phyloP scores from a whole-genome alignment of 177 flowering plant species.

The Vitis hybrid region DNA sequence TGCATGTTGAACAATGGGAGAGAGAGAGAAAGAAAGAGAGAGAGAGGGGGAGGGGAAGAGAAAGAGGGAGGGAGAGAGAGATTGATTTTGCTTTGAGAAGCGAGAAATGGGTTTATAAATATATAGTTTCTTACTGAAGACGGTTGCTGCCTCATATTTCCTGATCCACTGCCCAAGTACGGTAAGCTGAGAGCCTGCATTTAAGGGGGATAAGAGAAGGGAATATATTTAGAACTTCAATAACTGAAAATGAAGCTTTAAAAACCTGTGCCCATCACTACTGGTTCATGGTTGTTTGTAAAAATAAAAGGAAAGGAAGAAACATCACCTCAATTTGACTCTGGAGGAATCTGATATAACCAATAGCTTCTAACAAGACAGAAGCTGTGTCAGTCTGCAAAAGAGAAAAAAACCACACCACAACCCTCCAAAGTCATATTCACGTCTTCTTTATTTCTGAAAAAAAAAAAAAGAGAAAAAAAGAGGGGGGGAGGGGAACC shows the following conservation, averaged over 20 bases:
- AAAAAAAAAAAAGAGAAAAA: constrained; percentile 3
- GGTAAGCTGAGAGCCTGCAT: constrained; percentile 86
- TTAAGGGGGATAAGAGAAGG: constrained; percentile 23
- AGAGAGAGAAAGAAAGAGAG: constrained; percentile 3
- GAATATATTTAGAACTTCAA: constrained; percentile 31
- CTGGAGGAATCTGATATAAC: constrained; percentile 97
- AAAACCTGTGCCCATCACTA: constrained; percentile 17
- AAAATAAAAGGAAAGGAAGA: constrained; percentile 22
- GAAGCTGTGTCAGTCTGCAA: constrained; percentile 99
- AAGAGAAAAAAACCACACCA: constrained; percentile 27
- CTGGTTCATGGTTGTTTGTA: constrained; percentile 31
- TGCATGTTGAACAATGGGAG: background rate
- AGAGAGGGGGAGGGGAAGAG: background rate
- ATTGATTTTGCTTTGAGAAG: constrained; percentile 20
- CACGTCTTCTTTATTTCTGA: constrained; percentile 15
- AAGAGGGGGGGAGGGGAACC: background rate
- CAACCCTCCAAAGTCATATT: constrained; percentile 23
- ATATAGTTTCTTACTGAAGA: constrained; percentile 39
- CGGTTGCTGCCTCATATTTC: constrained; percentile 57
- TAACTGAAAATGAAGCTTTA: constrained; percentile 24
- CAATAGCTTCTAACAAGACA: constrained; percentile 90
- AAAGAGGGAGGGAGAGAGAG: too few relatives aligned
- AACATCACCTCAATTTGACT: constrained; percentile 86
- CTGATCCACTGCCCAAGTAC: constrained; percentile 70
- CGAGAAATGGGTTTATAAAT: constrained; percentile 1